These are phyloP conservation scores for Skeletonema grethae DNA, from an alignment of 108 stramenopile species.

Conservation along the genomic window DNA sequence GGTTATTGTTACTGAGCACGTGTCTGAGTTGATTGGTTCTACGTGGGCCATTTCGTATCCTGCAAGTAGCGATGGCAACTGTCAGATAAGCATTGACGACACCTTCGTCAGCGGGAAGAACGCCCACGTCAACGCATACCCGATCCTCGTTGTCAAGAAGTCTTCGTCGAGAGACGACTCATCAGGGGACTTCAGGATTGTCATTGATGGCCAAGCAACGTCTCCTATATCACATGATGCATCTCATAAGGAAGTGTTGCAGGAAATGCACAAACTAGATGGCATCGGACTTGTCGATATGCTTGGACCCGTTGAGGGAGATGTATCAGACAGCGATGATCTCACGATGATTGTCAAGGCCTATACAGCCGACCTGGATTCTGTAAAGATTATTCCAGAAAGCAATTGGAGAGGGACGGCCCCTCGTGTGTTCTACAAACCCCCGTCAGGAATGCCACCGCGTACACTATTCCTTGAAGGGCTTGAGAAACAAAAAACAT, in stretches of 20 bases:
- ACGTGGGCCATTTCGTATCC: constrained; percentile 40
- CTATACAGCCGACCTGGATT: constrained; percentile 29
- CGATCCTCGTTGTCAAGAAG: constrained; percentile 31
- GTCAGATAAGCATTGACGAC: constrained; percentile 29
- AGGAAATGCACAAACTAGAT: constrained; percentile 36
- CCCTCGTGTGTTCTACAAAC: constrained; percentile 37
- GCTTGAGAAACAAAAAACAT: constrained; percentile 19
- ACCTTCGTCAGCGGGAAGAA: constrained; percentile 38
- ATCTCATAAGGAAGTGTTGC: constrained; percentile 27
- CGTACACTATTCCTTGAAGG: constrained; percentile 17
- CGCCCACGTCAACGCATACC: constrained; percentile 34
- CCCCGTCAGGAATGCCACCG: constrained; percentile 29
- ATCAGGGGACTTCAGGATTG: constrained; percentile 38
- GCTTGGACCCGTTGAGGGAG: constrained; percentile 27
- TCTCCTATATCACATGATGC: constrained; percentile 40
- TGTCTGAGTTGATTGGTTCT: constrained; percentile 21
- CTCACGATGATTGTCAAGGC: constrained; percentile 42
- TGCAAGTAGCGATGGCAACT: constrained; percentile 3
- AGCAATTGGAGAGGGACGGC: constrained; percentile 48
- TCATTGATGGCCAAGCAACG: constrained; percentile 40
- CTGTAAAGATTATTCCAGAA: constrained; percentile 29
- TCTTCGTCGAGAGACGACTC: constrained; percentile 25
- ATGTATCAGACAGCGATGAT: constrained; percentile 17
- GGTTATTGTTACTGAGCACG: constrained; percentile 27
- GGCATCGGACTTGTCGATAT: constrained; percentile 47